Evolutionary conservation across 108 stramenopile genomes (phyloP).

Genomic region (Skeletonema costatum): DNA sequence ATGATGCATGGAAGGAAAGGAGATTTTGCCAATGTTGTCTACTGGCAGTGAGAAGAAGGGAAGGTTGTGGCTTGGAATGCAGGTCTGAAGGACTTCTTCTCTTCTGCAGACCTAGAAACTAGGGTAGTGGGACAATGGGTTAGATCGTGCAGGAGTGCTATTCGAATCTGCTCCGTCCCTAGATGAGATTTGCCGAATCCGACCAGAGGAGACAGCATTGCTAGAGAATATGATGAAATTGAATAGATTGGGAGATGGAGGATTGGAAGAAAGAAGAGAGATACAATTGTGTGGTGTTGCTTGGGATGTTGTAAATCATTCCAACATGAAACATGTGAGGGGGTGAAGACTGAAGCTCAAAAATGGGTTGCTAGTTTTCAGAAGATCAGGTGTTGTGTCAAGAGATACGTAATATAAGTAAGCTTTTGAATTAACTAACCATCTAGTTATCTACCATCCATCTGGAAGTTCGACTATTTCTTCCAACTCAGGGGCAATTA

Average conservation of each 20-base stretch:
- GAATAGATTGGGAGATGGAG: slow-evolving; percentile 17
- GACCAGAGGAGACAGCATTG: slow-evolving; percentile 74
- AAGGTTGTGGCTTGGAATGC: slow-evolving; percentile 60
- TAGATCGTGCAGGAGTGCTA: slow-evolving; percentile 70
- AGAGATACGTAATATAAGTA: neutral
- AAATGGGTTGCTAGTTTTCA: slow-evolving; percentile 62
- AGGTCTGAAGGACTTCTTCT: slow-evolving; percentile 46
- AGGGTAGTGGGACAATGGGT: slow-evolving; percentile 67
- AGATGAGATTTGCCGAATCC: slow-evolving; percentile 69
- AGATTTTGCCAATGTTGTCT: slow-evolving; percentile 70
- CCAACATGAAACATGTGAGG: slow-evolving; percentile 84
- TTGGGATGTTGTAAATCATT: slow-evolving; percentile 74
- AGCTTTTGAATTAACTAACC: neutral
- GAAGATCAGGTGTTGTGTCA: slow-evolving; percentile 2
- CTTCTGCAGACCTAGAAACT: slow-evolving; percentile 37
- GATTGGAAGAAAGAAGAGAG: slow-evolving; percentile 28
- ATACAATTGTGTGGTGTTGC: slow-evolving; percentile 81
- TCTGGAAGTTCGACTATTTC: slow-evolving; percentile 16
- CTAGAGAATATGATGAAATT: slow-evolving; percentile 58
- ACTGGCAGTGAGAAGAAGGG: slow-evolving; percentile 70
- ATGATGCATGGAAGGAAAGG: slow-evolving; percentile 37
- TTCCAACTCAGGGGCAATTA: slow-evolving; percentile 24
- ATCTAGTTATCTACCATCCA: slow-evolving; percentile 15
- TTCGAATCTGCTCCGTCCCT: slow-evolving; percentile 45
- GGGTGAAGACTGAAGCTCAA: slow-evolving; percentile 67